Percentiles rank a stretch among this genome's conserved stretches.
phyloP scores from a whole-genome alignment of 169 alveolate species.

The Plasmodium relictum region DNA sequence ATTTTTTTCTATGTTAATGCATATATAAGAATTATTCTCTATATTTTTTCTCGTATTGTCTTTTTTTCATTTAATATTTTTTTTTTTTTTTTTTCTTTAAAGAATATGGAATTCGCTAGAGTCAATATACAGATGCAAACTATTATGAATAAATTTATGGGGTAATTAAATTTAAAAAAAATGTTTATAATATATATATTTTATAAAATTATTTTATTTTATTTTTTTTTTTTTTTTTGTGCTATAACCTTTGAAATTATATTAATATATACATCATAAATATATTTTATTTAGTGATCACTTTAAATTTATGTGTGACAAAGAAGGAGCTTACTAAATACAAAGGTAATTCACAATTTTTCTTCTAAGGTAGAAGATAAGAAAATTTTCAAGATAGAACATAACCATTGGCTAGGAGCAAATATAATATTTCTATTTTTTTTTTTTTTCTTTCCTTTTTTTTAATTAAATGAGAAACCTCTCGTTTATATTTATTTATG shows the following conservation, averaged over 20 bases:
- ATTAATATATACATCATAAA: conserved; percentile 1
- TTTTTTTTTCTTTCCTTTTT: conserved; percentile 3
- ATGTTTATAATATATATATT: too few relatives aligned
- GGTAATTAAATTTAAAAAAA: conserved; percentile 47
- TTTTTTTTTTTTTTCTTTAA: not conserved
- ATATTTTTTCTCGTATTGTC: too few relatives aligned
- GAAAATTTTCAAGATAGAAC: not conserved
- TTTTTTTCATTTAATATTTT: not conserved
- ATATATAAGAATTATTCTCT: too few relatives aligned
- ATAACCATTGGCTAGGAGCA: not conserved
- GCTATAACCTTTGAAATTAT: not conserved
- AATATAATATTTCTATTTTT: not conserved
- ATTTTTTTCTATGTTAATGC: too few relatives aligned
- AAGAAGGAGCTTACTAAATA: conserved; percentile 56
- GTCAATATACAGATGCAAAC: conserved; percentile 86
- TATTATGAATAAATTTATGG: conserved; percentile 85
- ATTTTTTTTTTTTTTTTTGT: not conserved
- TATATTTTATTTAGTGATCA: conserved; percentile 57
- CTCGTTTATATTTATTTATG: conserved; percentile 20
- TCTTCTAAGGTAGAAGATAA: conserved; percentile 6
- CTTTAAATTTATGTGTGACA: conserved; percentile 75
- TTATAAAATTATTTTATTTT: not conserved
- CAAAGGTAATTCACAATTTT: not conserved
- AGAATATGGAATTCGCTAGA: conserved; percentile 82
- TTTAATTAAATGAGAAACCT: conserved; percentile 42